Percentiles rank a stretch among this genome's conserved stretches.
phyloP scores from a whole-genome alignment of 1,284 basidiomycete species.

The Irpex sp. region DNA sequence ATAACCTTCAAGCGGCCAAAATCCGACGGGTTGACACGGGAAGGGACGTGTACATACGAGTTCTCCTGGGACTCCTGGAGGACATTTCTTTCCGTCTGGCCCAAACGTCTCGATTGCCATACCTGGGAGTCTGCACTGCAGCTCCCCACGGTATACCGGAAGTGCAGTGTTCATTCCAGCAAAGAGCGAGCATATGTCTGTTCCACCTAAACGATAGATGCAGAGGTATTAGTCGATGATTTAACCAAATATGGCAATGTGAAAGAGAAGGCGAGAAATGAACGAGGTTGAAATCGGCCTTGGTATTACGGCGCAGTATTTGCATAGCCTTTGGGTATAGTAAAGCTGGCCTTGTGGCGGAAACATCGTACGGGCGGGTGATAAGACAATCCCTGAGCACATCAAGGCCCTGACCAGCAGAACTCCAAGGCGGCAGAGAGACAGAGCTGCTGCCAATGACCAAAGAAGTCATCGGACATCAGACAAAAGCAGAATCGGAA shows the following conservation, averaged over 20 bases:
- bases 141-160: slow-evolving; percentile 82
- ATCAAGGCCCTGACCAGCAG: no score
- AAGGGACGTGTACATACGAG: slow-evolving; percentile 78
- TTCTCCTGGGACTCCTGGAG: slow-evolving; percentile 55
- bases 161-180: slow-evolving; percentile 78
- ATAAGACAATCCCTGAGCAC: no score
- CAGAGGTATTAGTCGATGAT: slow-evolving; percentile 2
- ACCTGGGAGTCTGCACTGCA: slow-evolving; percentile 83
- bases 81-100: slow-evolving; percentile 40
- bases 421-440: no score
- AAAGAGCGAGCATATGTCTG: slow-evolving; percentile 87
- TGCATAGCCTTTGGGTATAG: no score
- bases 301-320: no score
- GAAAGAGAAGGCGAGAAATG: not conserved
- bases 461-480: not conserved
- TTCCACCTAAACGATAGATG: slow-evolving; percentile 51
- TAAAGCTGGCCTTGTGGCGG: no score
- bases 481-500: not conserved
- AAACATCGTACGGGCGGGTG: no score
- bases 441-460: no score
- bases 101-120: slow-evolving; percentile 68
- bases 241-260: not conserved
- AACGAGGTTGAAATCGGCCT: no score
- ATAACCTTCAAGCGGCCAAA: slow-evolving; percentile 76
- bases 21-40: slow-evolving; percentile 83